Conservation (phyloP, 2,329 filamentous ascomycete species). For the Fusarium phyllophilum region DNA sequence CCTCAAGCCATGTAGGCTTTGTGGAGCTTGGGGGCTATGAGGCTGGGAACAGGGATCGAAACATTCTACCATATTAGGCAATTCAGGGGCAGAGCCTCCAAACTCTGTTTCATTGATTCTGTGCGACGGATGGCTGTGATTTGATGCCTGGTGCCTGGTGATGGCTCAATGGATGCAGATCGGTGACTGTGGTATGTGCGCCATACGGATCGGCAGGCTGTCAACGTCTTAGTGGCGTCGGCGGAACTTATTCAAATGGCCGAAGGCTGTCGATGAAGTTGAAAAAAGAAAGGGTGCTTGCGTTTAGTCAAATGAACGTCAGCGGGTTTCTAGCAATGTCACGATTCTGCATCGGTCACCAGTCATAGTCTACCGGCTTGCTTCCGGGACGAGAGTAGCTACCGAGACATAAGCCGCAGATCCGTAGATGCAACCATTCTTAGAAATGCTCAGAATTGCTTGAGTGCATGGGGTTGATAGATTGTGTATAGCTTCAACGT, state of each 20-base stretch:
- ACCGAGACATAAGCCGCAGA: constrained; percentile 12
- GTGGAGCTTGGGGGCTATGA: constrained; percentile 14
- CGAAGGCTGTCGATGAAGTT: constrained; percentile 16
- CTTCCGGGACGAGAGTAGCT: constrained; percentile 11
- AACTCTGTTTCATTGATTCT: constrained; percentile 11
- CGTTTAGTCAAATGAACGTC: constrained; percentile 17
- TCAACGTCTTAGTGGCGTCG: constrained; percentile 6
- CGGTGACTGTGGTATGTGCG: background rate
- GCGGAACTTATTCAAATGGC: constrained; percentile 30
- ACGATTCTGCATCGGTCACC: background rate
- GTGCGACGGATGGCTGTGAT: constrained; percentile 7
- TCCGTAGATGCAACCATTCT: constrained; percentile 15
- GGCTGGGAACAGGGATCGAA: constrained; percentile 8
- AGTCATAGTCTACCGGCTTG: background rate
- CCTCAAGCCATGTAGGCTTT: constrained; percentile 30
- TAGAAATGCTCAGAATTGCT: constrained; percentile 10
- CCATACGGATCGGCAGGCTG: constrained; percentile 20
- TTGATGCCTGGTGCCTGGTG: background rate
- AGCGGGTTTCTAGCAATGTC: constrained; percentile 19
- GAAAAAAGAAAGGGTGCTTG: background rate
- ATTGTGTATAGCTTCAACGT: constrained; percentile 14
- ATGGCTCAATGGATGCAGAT: constrained; percentile 30
- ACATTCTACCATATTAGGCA: constrained; percentile 21
- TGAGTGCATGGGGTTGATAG: background rate
- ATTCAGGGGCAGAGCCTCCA: constrained; percentile 16